Evolutionary conservation across 1,284 basidiomycete species (phyloP).

Genomic region (Ganoderma sinense): DNA sequence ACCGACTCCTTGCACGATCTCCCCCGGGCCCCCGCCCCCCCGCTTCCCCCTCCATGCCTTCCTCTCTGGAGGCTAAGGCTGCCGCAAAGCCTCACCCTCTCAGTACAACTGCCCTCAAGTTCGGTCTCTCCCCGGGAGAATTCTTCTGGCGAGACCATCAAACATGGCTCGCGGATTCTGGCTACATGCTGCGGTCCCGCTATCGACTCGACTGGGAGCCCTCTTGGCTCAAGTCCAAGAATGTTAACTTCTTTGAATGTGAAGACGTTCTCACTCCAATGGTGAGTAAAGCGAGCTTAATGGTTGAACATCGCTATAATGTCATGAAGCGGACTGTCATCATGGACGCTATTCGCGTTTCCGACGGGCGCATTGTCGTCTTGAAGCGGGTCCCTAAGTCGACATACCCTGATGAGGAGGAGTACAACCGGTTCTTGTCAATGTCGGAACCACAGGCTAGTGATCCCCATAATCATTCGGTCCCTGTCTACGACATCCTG

Average conservation of each 20-base stretch:
- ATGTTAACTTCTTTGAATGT: neutral
- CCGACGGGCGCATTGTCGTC: constrained; percentile 22
- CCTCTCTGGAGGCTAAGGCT: neutral
- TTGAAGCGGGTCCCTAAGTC: constrained; percentile 16
- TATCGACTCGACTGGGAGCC: constrained; percentile 28
- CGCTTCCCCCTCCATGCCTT: neutral
- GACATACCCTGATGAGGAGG: constrained; percentile 17
- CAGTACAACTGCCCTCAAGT: neutral
- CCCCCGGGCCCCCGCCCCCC: too few relatives aligned
- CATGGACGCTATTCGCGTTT: constrained; percentile 21
- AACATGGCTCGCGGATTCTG: constrained; percentile 9
- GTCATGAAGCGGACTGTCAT: neutral
- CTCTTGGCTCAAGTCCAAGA: constrained; percentile 19
- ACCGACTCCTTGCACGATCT: too few relatives aligned
- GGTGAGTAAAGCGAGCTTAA: neutral
- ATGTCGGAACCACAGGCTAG: constrained; percentile 17
- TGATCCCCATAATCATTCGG: constrained; percentile 38
- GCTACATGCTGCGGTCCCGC: constrained; percentile 24
- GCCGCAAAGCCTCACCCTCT: neutral
- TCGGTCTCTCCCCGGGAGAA: neutral
- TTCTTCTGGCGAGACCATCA: neutral
- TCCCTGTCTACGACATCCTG: constrained; percentile 37
- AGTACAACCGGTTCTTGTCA: neutral
- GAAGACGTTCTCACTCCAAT: constrained; percentile 16
- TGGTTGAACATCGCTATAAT: neutral